Evolutionary conservation across 345 rosid species (phyloP).

Genomic region (Anastatica hierochuntica): DNA sequence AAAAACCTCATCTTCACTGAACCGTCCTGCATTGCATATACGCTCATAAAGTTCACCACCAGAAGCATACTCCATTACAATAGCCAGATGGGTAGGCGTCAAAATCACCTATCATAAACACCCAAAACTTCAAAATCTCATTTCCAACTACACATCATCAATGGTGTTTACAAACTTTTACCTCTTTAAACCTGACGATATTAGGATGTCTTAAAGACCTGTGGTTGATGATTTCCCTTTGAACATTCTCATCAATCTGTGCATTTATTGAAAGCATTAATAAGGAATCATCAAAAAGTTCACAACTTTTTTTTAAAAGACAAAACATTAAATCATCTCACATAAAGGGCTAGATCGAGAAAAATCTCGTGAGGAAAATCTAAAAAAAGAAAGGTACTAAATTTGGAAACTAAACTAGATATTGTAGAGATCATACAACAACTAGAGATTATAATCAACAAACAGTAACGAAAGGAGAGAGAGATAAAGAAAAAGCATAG

Average conservation of each 20-base stretch:
- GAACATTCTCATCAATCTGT: conserved; percentile 69
- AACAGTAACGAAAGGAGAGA: too few species aligned
- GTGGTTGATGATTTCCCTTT: conserved; percentile 66
- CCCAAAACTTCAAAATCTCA: too few species aligned
- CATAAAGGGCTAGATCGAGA: too few species aligned
- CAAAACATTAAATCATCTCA: neutral
- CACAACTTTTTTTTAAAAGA: neutral
- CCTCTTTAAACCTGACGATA: conserved; percentile 65
- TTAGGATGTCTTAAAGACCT: conserved; percentile 65
- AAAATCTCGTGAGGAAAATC: neutral
- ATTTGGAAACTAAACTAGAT: conserved; percentile 21
- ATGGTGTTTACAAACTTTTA: too few species aligned
- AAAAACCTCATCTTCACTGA: conserved; percentile 84
- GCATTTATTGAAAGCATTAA: neutral
- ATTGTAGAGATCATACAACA: neutral
- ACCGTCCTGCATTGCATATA: conserved; percentile 75
- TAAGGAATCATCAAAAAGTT: neutral
- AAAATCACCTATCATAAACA: conserved; percentile 48
- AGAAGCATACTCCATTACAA: conserved; percentile 94
- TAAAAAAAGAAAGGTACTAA: conserved; percentile 12
- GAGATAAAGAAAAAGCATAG: neutral
- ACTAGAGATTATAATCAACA: too few species aligned
- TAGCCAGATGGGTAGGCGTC: conserved; percentile 91
- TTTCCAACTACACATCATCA: too few species aligned
- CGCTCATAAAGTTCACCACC: conserved; percentile 94